phyloP scores from a whole-genome alignment of 345 rosid species.

The Isatis tinctoria region DNA sequence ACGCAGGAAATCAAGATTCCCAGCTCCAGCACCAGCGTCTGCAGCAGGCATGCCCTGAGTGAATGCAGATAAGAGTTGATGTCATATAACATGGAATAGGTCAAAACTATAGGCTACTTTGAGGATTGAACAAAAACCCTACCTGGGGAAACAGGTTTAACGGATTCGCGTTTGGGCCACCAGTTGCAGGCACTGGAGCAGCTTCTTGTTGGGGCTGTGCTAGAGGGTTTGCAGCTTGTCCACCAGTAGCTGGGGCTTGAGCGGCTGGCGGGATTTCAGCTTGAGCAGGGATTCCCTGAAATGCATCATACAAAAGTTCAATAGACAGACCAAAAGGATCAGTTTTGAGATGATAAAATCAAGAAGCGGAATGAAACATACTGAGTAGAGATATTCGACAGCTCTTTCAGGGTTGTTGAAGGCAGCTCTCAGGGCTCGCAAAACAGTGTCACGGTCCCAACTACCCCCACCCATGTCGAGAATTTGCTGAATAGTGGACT shows the following conservation, averaged over 20 bases:
- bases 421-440: constrained; percentile 91
- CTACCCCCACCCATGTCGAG: constrained; percentile 97
- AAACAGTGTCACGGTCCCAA: constrained; percentile 88
- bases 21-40: constrained; percentile 72
- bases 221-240: constrained; percentile 31
- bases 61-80: constrained; percentile 1
- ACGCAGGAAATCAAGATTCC: constrained; percentile 82
- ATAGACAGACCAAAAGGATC: not conserved
- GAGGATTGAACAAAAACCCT: not conserved
- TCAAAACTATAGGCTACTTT: not conserved
- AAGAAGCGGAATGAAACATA: constrained; percentile 31
- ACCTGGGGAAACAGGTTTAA: constrained; percentile 38
- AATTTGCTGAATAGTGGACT: constrained; percentile 83
- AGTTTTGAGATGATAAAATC: not conserved
- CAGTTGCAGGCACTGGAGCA: constrained; percentile 25
- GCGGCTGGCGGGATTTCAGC: constrained; percentile 33
- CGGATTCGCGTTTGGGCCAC: constrained; percentile 38
- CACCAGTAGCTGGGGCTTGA: constrained; percentile 29
- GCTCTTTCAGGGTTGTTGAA: constrained; percentile 97
- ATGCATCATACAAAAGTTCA: not conserved
- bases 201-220: constrained; percentile 30
- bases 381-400: constrained; percentile 91
- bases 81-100: not conserved
- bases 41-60: constrained; percentile 80
- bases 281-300: constrained; percentile 37